Evolutionary conservation across 306 rosid genomes (phyloP).

Genomic region (Prosopis cineraria): DNA sequence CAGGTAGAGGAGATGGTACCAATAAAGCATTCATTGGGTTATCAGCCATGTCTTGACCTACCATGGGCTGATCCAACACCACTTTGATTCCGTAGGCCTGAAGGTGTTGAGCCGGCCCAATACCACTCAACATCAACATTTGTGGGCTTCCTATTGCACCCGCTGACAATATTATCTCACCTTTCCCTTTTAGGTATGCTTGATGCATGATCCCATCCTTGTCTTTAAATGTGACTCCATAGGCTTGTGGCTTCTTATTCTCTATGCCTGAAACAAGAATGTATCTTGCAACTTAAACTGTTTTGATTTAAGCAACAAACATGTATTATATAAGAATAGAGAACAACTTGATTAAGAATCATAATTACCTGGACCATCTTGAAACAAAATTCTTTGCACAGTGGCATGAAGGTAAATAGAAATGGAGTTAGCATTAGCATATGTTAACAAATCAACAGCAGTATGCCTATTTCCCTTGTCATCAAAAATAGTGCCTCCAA

Average conservation of each 20-base stretch:
- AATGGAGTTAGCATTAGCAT: not conserved
- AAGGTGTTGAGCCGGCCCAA: constrained; percentile 73
- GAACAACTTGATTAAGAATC: no score
- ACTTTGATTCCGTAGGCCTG: constrained; percentile 53
- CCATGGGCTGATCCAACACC: constrained; percentile 59
- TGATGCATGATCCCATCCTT: constrained; percentile 48
- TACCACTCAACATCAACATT: constrained; percentile 69
- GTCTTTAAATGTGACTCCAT: constrained; percentile 68
- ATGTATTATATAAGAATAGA: no score
- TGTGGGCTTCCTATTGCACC: constrained; percentile 89
- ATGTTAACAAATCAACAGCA: not conserved
- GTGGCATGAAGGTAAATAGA: not conserved
- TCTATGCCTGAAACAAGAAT: constrained; percentile 36
- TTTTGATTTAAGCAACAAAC: no score
- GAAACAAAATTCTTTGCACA: not conserved
- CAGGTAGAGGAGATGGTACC: constrained; percentile 74
- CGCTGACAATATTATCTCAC: constrained; percentile 52
- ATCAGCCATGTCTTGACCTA: constrained; percentile 40
- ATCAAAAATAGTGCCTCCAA: not conserved
- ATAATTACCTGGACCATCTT: not conserved
- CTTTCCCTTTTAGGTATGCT: constrained; percentile 45
- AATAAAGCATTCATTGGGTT: constrained; percentile 47
- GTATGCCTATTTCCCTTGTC: not conserved
- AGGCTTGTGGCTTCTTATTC: constrained; percentile 55
- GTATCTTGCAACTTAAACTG: no score